Conservation (phyloP, 495 filamentous ascomycete species). For the Amphirosellinia nigrospora region DNA sequence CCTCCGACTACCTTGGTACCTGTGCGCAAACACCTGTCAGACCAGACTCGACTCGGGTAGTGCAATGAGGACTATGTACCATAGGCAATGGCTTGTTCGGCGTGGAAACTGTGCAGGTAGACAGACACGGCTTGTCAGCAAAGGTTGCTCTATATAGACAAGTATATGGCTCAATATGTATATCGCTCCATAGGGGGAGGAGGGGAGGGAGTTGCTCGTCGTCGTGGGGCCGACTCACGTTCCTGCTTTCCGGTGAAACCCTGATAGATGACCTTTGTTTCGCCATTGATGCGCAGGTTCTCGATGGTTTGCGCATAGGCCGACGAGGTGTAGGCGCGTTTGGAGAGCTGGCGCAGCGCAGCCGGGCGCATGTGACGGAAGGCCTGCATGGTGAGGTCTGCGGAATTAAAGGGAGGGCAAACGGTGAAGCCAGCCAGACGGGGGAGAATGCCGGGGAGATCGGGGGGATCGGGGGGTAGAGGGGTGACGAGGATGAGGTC, state of each 20-base stretch:
- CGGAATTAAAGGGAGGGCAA: neutral
- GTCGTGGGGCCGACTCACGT: slow-evolving; percentile 69
- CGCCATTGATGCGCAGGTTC: slow-evolving; percentile 89
- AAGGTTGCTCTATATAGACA: neutral
- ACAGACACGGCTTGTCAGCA: slow-evolving; percentile 25
- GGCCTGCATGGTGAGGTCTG: slow-evolving; percentile 48
- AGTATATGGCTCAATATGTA: no score
- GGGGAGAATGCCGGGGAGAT: no score
- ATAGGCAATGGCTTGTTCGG: slow-evolving; percentile 96
- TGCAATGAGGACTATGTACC: slow-evolving; percentile 61
- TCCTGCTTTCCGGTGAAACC: slow-evolving; percentile 98
- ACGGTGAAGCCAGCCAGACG: slow-evolving; percentile 15
- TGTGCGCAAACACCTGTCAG: slow-evolving; percentile 54
- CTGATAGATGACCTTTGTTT: slow-evolving; percentile 95
- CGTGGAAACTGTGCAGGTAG: slow-evolving; percentile 91
- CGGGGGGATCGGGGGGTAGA: neutral
- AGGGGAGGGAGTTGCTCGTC: neutral
- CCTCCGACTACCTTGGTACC: slow-evolving; percentile 97
- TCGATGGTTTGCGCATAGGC: slow-evolving; percentile 81
- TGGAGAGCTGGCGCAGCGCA: slow-evolving; percentile 53
- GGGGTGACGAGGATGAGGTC: neutral
- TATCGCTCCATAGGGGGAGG: no score
- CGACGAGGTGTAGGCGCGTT: slow-evolving; percentile 71
- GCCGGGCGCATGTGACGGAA: slow-evolving; percentile 55
- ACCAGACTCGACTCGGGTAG: slow-evolving; percentile 11